Conservation (phyloP, 2,329 filamentous ascomycete genomes). For the Lasiodiplodia theobromae region DNA sequence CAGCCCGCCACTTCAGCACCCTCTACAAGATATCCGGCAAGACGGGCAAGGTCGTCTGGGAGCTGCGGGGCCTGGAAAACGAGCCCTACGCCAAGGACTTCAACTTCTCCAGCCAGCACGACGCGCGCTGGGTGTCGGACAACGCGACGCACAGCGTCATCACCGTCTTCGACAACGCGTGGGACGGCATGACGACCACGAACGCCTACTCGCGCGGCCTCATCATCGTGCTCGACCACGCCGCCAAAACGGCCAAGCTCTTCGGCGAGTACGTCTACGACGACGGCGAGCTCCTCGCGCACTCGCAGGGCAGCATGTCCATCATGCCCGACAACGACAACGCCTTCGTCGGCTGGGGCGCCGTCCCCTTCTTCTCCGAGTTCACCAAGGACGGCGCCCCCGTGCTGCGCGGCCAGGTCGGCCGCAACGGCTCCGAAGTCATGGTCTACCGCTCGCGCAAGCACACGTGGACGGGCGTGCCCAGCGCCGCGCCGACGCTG, state of each 20-base stretch:
- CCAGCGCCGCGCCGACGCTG: no score
- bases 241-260: no score
- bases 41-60: slow-evolving; percentile 50
- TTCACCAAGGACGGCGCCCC: no score
- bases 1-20: slow-evolving; percentile 57
- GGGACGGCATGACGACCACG: slow-evolving; percentile 54
- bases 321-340: slow-evolving; percentile 59
- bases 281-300: slow-evolving; percentile 42
- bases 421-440: no score
- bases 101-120: slow-evolving; percentile 60
- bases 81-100: slow-evolving; percentile 48
- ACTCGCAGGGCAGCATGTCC: slow-evolving; percentile 62
- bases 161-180: slow-evolving; percentile 63
- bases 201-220: slow-evolving; percentile 34
- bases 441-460: no score
- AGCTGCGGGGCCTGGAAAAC: slow-evolving; percentile 42
- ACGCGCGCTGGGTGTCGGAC: slow-evolving; percentile 57
- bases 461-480: no score
- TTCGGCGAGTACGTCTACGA: no score
- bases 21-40: slow-evolving; percentile 56
- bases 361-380: slow-evolving; percentile 50
- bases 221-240: not conserved
- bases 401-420: no score
- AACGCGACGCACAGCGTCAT: slow-evolving; percentile 57
- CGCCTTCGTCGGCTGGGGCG: slow-evolving; percentile 64